phyloP scores from a whole-genome alignment of 495 filamentous ascomycete species.

The Daldinia loculata region DNA sequence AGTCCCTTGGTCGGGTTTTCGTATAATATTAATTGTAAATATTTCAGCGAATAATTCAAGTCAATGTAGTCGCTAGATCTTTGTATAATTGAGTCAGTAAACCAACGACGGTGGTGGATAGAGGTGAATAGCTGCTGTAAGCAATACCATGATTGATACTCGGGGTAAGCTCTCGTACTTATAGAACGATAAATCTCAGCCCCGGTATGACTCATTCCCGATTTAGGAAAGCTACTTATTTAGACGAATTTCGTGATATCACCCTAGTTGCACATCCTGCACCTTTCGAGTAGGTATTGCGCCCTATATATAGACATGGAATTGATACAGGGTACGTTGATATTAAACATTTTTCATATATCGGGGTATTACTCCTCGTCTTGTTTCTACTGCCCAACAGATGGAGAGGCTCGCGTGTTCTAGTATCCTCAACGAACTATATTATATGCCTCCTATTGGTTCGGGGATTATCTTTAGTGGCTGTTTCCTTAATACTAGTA shows the following conservation, averaged over 20 bases:
- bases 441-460: not conserved
- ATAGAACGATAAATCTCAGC: not conserved
- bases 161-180: not conserved
- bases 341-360: no score
- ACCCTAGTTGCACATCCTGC: not conserved
- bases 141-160: not conserved
- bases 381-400: not conserved
- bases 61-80: not conserved
- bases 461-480: not conserved
- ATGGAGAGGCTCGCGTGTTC: not conserved
- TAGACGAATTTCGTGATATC: not conserved
- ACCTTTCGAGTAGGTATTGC: no score
- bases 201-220: slow-evolving; percentile 12
- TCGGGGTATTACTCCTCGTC: no score
- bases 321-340: no score
- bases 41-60: no score
- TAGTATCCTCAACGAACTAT: not conserved
- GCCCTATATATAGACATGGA: no score
- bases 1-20: not conserved
- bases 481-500: not conserved
- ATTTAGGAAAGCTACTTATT: not conserved
- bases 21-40: not conserved
- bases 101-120: not conserved
- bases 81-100: not conserved
- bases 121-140: not conserved